These are phyloP conservation scores for bread wheat (Triticum aestivum) DNA, from an alignment of 176 grass and related monocot species.

Conservation along the genomic window DNA sequence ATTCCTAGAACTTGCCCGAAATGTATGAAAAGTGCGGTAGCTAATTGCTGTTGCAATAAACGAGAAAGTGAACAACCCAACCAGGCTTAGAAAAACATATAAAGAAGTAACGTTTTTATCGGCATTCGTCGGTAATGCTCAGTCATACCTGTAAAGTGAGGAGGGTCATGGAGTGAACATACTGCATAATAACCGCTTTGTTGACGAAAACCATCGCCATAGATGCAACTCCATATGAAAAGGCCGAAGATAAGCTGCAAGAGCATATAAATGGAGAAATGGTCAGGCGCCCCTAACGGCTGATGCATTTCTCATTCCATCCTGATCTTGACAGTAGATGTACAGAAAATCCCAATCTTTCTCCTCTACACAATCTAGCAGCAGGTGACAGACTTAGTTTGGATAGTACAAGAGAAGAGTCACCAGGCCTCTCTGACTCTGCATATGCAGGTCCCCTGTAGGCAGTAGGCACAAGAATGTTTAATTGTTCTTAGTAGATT, in stretches of 20 bases:
- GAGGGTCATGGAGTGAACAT: constrained; percentile 91
- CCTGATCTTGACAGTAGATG: background rate
- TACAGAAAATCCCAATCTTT: background rate
- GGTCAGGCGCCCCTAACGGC: background rate
- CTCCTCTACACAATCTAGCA: background rate
- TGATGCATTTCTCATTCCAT: background rate
- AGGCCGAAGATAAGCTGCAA: constrained; percentile 76
- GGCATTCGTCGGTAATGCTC: background rate
- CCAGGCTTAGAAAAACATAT: constrained; percentile 14
- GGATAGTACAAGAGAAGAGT: background rate
- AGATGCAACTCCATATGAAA: constrained; percentile 89
- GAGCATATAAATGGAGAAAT: background rate
- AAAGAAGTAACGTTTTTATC: background rate
- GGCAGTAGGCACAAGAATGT: background rate
- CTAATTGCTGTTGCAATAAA: constrained; percentile 71
- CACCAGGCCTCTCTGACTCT: background rate
- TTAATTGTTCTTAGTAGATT: background rate
- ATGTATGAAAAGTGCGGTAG: constrained; percentile 76
- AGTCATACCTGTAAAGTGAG: constrained; percentile 81
- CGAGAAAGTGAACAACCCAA: background rate
- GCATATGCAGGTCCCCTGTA: background rate
- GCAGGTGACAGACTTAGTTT: background rate
- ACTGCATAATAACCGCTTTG: constrained; percentile 94
- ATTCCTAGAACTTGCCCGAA: constrained; percentile 60
- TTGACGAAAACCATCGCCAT: constrained; percentile 99